Evolutionary conservation across 352 stramenopile genomes (phyloP), one percentile per base, ranked within the genome.

Genomic region (Pythium pyrilobum): DNA sequence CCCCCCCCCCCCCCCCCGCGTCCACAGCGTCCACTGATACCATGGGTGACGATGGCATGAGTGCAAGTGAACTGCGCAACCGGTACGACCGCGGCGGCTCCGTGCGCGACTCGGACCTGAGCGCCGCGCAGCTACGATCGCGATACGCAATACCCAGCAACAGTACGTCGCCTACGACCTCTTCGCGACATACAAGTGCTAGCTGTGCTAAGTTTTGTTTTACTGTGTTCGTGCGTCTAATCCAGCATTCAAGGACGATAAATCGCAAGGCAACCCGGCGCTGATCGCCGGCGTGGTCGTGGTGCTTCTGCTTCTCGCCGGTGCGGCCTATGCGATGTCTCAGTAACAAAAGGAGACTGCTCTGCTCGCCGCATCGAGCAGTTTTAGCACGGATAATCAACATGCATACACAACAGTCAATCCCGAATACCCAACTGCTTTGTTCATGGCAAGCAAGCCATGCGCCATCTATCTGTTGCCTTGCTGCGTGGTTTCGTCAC

Each of bases 81-180:
- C 77, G 81, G 33, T 92, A 92, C 59, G 76, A 85, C 50, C 79
- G 81, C 31, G 79, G 77, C 36, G 81, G 81, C 18, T 82, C 64
- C 1, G 79, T 92, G 29, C 79, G 75, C 18, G 81, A 92, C 58
- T 82, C 63, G 37, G 80, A 92, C 59, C 68, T 92, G 37, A 92
- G 77, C 39, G 81, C 81, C 0, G 81, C 79, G 9, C 81, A 92
- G 50, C 58, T 92, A 20, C 79, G 79, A 9, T 84, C 81, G 21
- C 74, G 81, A 66, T 90, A 92, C 60, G 79, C 81, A 29, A 92
- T 92, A 54, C 66, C 81, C 16, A 67, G 66, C 41, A 92, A 92
- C 71, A 92, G 81, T 92, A 77, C 53, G 77, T 72, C 11, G 16
- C 28, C 13, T 40, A 1, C 9, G n/a, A 5, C 10, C 15, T 13